A percentile compares a stretch with the other conserved stretches of the same genome.
Evolutionary conservation across 371 early-diverging fungal species (phyloP).

Genomic region (Coemansia sp.): DNA sequence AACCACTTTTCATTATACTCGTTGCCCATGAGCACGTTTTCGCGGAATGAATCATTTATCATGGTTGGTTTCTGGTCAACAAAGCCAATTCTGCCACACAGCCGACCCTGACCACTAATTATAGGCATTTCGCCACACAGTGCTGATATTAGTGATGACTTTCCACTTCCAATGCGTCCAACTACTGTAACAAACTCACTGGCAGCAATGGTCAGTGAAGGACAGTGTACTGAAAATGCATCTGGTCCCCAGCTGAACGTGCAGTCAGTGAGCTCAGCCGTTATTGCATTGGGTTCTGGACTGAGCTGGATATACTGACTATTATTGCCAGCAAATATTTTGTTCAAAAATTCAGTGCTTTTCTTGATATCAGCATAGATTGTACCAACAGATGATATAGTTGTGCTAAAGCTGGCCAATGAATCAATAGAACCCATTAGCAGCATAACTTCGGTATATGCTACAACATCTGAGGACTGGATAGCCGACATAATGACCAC

Average conservation of each 20-base stretch:
- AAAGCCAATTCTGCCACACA: not conserved
- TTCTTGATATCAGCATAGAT: not conserved
- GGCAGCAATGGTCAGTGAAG: conserved; percentile 4
- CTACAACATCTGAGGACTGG: not conserved
- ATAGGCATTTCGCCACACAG: conserved; percentile 5
- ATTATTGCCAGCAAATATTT: not conserved
- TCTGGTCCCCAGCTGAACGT: conserved; percentile 21
- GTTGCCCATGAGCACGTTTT: not conserved
- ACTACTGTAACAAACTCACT: conserved; percentile 1
- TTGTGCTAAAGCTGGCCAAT: not conserved
- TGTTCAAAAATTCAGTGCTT: conserved; percentile 2
- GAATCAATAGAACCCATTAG: conserved; percentile 21
- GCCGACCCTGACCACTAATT: not conserved
- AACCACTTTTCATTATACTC: not conserved
- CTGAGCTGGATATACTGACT: not conserved
- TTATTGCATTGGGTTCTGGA: not conserved
- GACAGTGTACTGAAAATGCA: conserved; percentile 8
- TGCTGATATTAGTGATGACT: not conserved
- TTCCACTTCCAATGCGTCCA: not conserved
- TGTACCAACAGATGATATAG: not conserved
- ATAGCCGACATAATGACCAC: conserved; percentile 25
- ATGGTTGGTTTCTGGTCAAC: not conserved
- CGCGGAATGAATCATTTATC: not conserved
- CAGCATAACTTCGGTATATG: conserved; percentile 8
- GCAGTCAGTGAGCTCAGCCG: conserved; percentile 17